Evolutionary conservation across 805 yeast genomes (phyloP), one percentile per base, ranked within the genome.

Genomic region (Yamadazyma philogaea): DNA sequence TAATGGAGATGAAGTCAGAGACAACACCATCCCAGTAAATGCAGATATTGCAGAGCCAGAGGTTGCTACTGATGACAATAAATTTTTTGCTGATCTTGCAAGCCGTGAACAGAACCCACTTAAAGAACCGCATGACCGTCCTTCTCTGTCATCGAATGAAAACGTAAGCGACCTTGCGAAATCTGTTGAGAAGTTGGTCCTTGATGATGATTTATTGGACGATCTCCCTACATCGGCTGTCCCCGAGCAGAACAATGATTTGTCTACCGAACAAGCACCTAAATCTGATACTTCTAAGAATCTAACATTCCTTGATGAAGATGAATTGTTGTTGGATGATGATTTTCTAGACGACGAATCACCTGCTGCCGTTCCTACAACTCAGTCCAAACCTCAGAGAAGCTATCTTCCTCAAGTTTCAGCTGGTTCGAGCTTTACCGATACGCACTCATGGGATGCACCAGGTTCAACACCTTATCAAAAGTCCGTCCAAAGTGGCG

Each of bases 131-230:
- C 4, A 24, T 24, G 28, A 7, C 8, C 4, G n/a, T n/a, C n/a
- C n/a, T n/a, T n/a, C n/a, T n/a, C 5, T 11, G 28, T 5, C 8
- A 7, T 24, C 10, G 28, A n/a, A 24, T 24, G 28, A 24, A 24
- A 24, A 11, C 8, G 12, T 24, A 4, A 4, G n/a, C 28, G 12
- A 7, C 12, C 8, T 6, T 7, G 10, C 26, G 7, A 16, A 14
- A 11, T n/a, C 33, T 4, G 68, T 63, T 36, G 60, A 56, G 30
- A 70, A 59, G 14, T 74, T 69, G 28, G 74, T 72, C 35, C 56
- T 64, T 40, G 66, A 64, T 6, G 27, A 28, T 7, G 31, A 30
- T 15, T 39, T 43, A 12, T 20, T 19, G 21, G 46, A 44, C 12
- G 48, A 43, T 32, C 8, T n/a, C 8, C 4, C 28, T 24, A n/a